phyloP scores from a whole-genome alignment of 1,139 yeast genomes.

The Saccharomyces hybrid region DNA sequence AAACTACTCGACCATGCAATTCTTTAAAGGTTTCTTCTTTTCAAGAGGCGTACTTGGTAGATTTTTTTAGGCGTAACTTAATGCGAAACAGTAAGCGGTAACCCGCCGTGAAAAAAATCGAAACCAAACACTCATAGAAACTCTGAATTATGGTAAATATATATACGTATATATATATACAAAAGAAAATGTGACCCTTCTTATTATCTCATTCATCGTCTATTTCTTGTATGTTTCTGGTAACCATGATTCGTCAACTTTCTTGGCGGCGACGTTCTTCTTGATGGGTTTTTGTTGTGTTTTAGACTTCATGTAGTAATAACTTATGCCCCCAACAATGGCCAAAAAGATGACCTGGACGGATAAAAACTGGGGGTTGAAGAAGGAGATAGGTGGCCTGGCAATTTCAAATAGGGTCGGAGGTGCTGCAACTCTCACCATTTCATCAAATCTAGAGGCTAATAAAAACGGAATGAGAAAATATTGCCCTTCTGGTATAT shows the following conservation, averaged over 20 bases:
- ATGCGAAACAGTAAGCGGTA: not conserved
- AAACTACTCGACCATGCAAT: not conserved
- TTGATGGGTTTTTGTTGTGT: conserved; percentile 29
- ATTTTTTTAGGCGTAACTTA: not conserved
- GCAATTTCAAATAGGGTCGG: conserved; percentile 50
- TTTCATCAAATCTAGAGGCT: conserved; percentile 44
- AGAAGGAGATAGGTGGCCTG: conserved; percentile 63
- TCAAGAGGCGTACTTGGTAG: not conserved
- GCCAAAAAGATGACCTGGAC: conserved; percentile 49
- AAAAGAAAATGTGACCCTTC: not conserved
- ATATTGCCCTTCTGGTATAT: conserved; percentile 52
- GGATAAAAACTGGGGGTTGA: conserved; percentile 65
- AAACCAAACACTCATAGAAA: not conserved
- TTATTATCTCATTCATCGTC: not conserved
- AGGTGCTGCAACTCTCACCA: conserved; percentile 52
- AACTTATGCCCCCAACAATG: conserved; percentile 46
- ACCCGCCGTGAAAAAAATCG: not conserved
- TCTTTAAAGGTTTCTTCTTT: not conserved
- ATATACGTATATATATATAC: not conserved
- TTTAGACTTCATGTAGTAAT: conserved; percentile 39
- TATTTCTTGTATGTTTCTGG: conserved; percentile 44
- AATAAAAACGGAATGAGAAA: conserved; percentile 54
- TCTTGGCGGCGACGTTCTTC: conserved; percentile 23
- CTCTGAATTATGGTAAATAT: not conserved
- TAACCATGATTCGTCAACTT: conserved; percentile 50